Base-by-base conservation (phyloP, 495 filamentous ascomycete genomes). In the Penicillium alfredii region DNA sequence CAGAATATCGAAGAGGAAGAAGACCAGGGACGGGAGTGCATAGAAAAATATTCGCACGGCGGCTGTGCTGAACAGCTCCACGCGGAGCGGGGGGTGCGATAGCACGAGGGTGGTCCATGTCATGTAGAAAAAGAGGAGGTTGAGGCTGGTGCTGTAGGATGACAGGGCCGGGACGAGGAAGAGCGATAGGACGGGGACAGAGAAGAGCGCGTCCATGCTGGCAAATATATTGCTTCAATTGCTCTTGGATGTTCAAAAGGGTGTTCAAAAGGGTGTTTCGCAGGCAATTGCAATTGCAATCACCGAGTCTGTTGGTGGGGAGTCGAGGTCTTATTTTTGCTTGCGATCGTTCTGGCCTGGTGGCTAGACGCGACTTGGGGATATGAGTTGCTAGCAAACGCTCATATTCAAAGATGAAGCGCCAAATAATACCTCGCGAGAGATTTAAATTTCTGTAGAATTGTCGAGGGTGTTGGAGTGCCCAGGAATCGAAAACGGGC, bases 21-120 rank as follows among this genome's bases (percentile, higher is more conserved):
- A 87, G 25, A 83, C 33, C 8, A 82, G 47, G 0, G 88, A 86
- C 0, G 89, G 89, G 0, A 85, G 22, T 1, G 86, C 64, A 63
- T 77, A 94, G 53, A 86, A 84, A 18, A 85, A 37, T 2, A 82
- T 24, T n/a, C 87, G 84, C 19, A 84, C 62, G 3, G 71, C 72
- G 6, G 82, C 46, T 2, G 79, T 83, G 20, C 78, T 84, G 19
- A 82, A 55, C 3, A 94, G 45, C 57, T 94, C 87, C 41, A 96
- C 77, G 38, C 77, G 77, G 21, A 92, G 65, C 0, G 85, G 80
- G 0, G 79, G 63, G 45, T 93, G 83, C 21, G 81, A 83, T 11
- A 88, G 64, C 2, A 92, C 76, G 7, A 96, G 72, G 0, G 86
- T 90, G 6, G 77, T 77, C 89, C 89, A 95, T 56, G 85, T 90